Percentiles rank a stretch among this genome's conserved stretches.
Evolutionary conservation across 1,284 basidiomycete genomes (phyloP).

Genomic region (Leccinum griseonigrum): DNA sequence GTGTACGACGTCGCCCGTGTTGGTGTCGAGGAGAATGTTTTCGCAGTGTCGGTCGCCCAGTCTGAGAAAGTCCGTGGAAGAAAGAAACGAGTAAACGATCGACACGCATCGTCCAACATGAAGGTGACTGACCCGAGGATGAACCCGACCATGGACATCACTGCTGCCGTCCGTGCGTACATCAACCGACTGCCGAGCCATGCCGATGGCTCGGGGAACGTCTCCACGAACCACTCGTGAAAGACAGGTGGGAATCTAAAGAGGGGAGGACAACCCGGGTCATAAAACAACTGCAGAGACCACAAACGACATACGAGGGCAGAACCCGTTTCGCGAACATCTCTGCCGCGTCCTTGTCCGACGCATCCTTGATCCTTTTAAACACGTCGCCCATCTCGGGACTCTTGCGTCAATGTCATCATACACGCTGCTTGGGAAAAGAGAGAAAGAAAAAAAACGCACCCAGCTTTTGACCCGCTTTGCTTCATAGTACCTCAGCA

Average conservation of each 20-base stretch:
- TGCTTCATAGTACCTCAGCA: conserved; percentile 73
- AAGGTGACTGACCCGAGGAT: conserved; percentile 68
- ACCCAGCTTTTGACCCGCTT: conserved; percentile 65
- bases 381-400: conserved; percentile 54
- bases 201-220: conserved; percentile 94
- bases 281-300: neutral
- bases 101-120: neutral
- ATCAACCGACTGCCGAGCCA: conserved; percentile 90
- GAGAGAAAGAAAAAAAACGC: conserved; percentile 19
- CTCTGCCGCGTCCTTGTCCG: conserved; percentile 43
- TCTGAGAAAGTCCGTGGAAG: conserved; percentile 39
- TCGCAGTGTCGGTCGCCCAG: conserved; percentile 98
- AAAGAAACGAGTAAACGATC: neutral
- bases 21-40: conserved; percentile 92
- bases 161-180: conserved; percentile 90
- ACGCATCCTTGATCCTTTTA: conserved; percentile 44
- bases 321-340: conserved; percentile 67
- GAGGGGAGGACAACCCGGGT: neutral
- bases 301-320: conserved; percentile 43
- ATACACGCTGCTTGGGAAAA: neutral
- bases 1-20: conserved; percentile 91
- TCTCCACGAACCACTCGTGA: conserved; percentile 97
- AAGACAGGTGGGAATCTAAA: conserved; percentile 81
- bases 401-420: conserved; percentile 14
- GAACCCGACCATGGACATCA: conserved; percentile 98